Evolutionary conservation across 1,284 basidiomycete genomes (phyloP).

Genomic region (Papiliotrema flavescens): DNA sequence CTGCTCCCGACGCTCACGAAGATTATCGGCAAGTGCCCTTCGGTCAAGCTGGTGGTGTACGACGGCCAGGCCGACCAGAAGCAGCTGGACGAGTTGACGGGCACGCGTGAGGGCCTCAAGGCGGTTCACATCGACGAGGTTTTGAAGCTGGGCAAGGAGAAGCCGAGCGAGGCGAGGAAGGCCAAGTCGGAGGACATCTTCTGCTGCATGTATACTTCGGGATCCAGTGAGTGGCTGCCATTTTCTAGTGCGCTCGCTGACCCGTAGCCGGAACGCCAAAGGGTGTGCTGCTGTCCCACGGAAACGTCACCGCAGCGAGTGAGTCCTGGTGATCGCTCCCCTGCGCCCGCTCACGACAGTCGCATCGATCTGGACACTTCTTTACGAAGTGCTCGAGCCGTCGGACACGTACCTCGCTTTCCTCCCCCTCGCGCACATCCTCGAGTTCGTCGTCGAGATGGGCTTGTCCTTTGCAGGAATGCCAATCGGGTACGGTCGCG

Average conservation of each 20-base stretch:
- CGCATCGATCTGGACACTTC: constrained; percentile 68
- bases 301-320: constrained; percentile 75
- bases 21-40: constrained; percentile 65
- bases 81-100: constrained; percentile 59
- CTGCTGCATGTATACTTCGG: constrained; percentile 96
- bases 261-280: constrained; percentile 73
- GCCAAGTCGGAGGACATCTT: constrained; percentile 67
- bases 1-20: constrained; percentile 70
- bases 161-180: constrained; percentile 55
- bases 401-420: constrained; percentile 78
- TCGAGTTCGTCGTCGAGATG: constrained; percentile 58
- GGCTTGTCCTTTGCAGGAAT: constrained; percentile 49
- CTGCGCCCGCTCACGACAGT: constrained; percentile 44
- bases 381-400: constrained; percentile 68
- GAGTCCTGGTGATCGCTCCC: constrained; percentile 1
- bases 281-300: constrained; percentile 85
- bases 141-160: constrained; percentile 59
- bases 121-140: constrained; percentile 69
- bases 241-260: too few species aligned
- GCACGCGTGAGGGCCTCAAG: constrained; percentile 51
- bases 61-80: constrained; percentile 66
- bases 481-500: constrained; percentile 76
- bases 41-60: constrained; percentile 77
- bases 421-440: constrained; percentile 86
- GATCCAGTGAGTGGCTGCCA: constrained; percentile 52